Conservation (phyloP, 108 stramenopile species). For the Parietichytrium sp. region DNA sequence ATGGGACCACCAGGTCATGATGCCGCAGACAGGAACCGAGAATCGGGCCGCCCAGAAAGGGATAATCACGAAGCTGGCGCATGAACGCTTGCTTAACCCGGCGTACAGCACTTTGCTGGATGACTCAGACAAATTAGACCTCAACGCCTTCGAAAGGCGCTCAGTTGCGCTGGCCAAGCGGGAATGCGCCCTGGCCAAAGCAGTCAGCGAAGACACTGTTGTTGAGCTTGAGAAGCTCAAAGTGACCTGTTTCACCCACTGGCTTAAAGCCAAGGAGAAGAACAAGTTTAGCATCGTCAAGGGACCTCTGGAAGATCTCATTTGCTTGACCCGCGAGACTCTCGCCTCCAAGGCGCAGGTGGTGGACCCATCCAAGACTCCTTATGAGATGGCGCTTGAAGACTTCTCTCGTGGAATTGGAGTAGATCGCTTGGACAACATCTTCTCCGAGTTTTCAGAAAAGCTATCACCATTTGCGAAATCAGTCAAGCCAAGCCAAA, state of each 20-base stretch:
- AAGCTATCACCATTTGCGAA: constrained; percentile 72
- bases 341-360: constrained; percentile 47
- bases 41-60: constrained; percentile 51
- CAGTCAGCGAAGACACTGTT: constrained; percentile 43
- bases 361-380: constrained; percentile 43
- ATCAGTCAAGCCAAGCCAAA: constrained; percentile 53
- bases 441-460: constrained; percentile 72
- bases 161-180: not conserved
- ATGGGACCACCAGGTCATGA: constrained; percentile 41
- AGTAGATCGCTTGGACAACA: constrained; percentile 62
- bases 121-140: not conserved
- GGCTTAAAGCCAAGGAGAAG: constrained; percentile 46
- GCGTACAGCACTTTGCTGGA: constrained; percentile 39
- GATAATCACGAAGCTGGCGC: constrained; percentile 48
- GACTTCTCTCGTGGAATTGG: constrained; percentile 79
- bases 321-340: constrained; percentile 1
- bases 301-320: not conserved
- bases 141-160: not conserved
- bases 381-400: constrained; percentile 72
- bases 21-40: constrained; percentile 49
- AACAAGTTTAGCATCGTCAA: constrained; percentile 53
- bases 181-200: constrained; percentile 38
- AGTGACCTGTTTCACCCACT: not conserved
- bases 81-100: constrained; percentile 51
- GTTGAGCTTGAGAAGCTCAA: not conserved